Base-by-base conservation (phyloP, 495 filamentous ascomycete species). In the Pseudomonodictys pantanalensis region DNA sequence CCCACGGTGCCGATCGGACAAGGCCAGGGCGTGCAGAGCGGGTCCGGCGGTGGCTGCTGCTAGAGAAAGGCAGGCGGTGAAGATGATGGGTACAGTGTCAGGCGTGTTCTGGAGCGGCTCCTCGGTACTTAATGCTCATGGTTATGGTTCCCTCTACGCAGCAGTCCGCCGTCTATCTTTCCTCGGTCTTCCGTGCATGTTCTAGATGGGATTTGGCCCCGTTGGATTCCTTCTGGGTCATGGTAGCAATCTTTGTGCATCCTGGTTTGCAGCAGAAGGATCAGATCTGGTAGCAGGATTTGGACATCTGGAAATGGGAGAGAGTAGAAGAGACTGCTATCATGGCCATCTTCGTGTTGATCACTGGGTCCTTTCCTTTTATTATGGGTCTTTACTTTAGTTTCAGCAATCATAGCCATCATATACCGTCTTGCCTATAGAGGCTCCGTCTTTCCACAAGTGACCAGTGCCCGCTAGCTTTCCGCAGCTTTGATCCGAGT, bases 1-100 rank as follows among this genome's bases (percentile, higher is more conserved):
- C 91, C 92, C 51, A 95, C 90, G 59, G 91, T 99, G 70, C 90
- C 95, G 68, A 93, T 99, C 62, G 86, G 89, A 44, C 87, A 89
- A 71, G 95, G 95, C 66, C 90, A 93, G 73, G 91, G 92, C 69
- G 92, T 97, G 66, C 89, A 93, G 73, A 92, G 88, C 74, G 89
- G 89, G 67, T 90, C 89, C 55, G 88, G 84, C 64, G 85, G 89
- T 66, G 90, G 92, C 67, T 99, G 93, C 84, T 99, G 93, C 80
- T 99, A 96, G 77, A 81, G 57, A 56, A 60, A 11, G 11, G 49
- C 18, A 22, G 54, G 39, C 15, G 39, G 15, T 30, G 20, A 22
- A 29, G 47, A 26, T 46, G 64, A 56, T 57, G 49, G 56, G 62
- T 68, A 61, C 49, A 53, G 56, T 47, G 62, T 42, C 49, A 59